Conservation (phyloP, 208 protist genomes). For the Blechomonas ayalai region DNA sequence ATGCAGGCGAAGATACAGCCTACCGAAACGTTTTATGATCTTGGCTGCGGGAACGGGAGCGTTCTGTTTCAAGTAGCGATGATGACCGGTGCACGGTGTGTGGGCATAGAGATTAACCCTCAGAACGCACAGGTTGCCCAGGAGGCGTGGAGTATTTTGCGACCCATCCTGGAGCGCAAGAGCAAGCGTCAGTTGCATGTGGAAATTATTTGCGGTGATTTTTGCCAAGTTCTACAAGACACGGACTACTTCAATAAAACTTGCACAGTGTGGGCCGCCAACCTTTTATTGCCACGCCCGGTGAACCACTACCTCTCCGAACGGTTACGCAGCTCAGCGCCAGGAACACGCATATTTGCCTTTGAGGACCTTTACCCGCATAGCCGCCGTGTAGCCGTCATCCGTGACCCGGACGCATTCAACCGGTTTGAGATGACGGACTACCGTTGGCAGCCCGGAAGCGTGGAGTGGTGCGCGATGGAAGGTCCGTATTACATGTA, state of each 20-base stretch:
- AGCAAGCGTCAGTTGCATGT: conserved; percentile 30
- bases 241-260: conserved; percentile 19
- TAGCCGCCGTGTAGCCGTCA: conserved; percentile 30
- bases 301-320: conserved; percentile 78
- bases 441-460: conserved; percentile 57
- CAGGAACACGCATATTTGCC: conserved; percentile 62
- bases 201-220: conserved; percentile 61
- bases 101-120: conserved; percentile 73
- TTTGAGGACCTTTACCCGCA: conserved; percentile 80
- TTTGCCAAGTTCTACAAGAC: conserved; percentile 39
- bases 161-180: conserved; percentile 35
- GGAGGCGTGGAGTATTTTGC: conserved; percentile 40
- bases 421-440: conserved; percentile 62
- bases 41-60: conserved; percentile 81
- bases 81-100: conserved; percentile 57
- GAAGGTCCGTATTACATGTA: conserved; percentile 58
- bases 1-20: conserved; percentile 23
- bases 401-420: conserved; percentile 74
- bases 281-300: conserved; percentile 53
- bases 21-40: conserved; percentile 68
- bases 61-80: conserved; percentile 81
- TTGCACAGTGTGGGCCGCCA: conserved; percentile 68
- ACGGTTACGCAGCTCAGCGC: conserved; percentile 33
- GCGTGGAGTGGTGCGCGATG: conserved; percentile 68
- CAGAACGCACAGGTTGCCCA: conserved; percentile 52